These are phyloP conservation scores for Crucihimalaya himalaica DNA, from an alignment of 345 rosid genomes.

Conservation along the genomic window DNA sequence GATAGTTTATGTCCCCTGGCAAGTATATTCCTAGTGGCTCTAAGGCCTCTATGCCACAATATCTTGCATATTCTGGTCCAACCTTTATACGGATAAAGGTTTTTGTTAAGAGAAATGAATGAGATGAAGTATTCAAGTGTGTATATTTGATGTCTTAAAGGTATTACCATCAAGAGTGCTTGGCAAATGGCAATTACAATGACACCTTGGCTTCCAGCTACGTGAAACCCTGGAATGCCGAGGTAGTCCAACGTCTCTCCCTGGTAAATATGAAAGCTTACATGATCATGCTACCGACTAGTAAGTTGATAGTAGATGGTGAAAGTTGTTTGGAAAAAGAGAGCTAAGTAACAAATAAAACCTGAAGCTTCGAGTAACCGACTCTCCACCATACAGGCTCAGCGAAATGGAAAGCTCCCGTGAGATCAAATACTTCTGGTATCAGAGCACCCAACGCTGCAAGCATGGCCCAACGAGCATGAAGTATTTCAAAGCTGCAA, in stretches of 20 bases:
- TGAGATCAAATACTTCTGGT: slow-evolving; percentile 76
- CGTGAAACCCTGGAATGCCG: slow-evolving; percentile 89
- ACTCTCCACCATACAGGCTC: slow-evolving; percentile 99
- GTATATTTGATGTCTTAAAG: neutral
- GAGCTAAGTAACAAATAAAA: neutral
- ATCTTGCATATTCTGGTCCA: slow-evolving; percentile 94
- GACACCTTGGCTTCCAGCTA: slow-evolving; percentile 97
- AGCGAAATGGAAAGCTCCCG: slow-evolving; percentile 68
- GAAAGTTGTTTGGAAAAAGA: neutral
- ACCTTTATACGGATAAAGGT: slow-evolving; percentile 46
- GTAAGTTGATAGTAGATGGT: neutral
- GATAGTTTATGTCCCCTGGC: slow-evolving; percentile 91
- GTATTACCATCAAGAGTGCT: slow-evolving; percentile 75
- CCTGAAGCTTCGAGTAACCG: slow-evolving; percentile 93
- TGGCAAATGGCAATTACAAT: slow-evolving; percentile 86
- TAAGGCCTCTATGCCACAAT: slow-evolving; percentile 88
- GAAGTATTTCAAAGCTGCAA: slow-evolving; percentile 88
- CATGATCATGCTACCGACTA: neutral
- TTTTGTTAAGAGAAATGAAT: neutral
- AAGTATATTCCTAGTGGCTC: slow-evolving; percentile 92
- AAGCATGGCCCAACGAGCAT: slow-evolving; percentile 99
- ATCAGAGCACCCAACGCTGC: slow-evolving; percentile 84
- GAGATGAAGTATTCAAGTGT: slow-evolving; percentile 12
- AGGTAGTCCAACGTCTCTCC: slow-evolving; percentile 94
- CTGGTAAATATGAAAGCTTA: slow-evolving; percentile 37